These are phyloP conservation scores for Lodderomyces pseudojiufengensis DNA, from an alignment of 1,139 yeast species.

Conservation along the genomic window DNA sequence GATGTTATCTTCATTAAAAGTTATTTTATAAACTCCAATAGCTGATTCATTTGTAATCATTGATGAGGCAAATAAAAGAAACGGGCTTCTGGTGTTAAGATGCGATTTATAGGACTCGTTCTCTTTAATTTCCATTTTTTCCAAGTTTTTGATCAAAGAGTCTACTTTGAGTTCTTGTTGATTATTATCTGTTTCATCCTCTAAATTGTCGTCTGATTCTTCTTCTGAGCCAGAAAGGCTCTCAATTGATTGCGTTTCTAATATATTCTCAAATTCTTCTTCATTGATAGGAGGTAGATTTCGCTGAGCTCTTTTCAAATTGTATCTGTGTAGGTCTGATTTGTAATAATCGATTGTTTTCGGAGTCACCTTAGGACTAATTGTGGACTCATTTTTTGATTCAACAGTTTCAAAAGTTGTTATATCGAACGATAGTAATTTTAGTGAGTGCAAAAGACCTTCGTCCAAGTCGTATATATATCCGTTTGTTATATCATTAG, in stretches of 20 bases:
- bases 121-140: conserved; percentile 14
- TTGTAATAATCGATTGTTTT: conserved; percentile 49
- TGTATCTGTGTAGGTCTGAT: conserved; percentile 59
- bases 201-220: background rate
- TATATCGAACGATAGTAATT: conserved; percentile 56
- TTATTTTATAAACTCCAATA: conserved; percentile 66
- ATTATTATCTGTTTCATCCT: conserved; percentile 22
- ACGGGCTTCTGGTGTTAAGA: conserved; percentile 63
- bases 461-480: conserved; percentile 53
- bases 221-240: conserved; percentile 57
- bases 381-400: conserved; percentile 4
- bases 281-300: conserved; percentile 50
- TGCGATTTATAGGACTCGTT: conserved; percentile 43
- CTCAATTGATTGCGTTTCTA: conserved; percentile 50
- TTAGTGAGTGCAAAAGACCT: conserved; percentile 43
- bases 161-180: conserved; percentile 24
- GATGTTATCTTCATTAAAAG: conserved; percentile 43
- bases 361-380: conserved; percentile 8
- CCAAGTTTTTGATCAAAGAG: conserved; percentile 32
- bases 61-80: conserved; percentile 50
- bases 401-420: conserved; percentile 24
- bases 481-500: background rate
- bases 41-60: conserved; percentile 44
- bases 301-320: conserved; percentile 51
- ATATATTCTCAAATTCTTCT: conserved; percentile 53